Base-by-base conservation (phyloP, 805 yeast species). In the Cyberlindnera xylosilytica region DNA sequence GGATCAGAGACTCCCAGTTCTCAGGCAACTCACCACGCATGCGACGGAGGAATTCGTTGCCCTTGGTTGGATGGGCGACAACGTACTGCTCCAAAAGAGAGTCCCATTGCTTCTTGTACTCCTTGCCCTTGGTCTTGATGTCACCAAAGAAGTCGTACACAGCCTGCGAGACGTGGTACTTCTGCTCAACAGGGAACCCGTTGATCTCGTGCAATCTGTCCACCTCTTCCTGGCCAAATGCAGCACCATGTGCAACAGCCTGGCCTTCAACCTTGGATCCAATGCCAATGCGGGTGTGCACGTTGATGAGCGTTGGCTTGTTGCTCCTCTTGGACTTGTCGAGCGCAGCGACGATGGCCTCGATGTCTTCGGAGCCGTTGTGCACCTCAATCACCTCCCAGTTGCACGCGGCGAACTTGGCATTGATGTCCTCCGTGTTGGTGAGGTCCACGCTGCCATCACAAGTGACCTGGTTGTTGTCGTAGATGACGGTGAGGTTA, bases 381-480 rank as follows among this genome's bases (percentile, higher is more conserved):
- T 73, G 67, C 56, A 93, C 90, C 67, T 76, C 72, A 51, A 85
- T 47, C 31, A 83, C 77, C 72, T 91, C 84, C 98, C 98, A 91
- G 56, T 96, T 97, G 69, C 91, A 93, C 44, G 97, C 76, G 73
- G 82, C 83, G 66, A 85, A 83, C 72, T 97, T 81, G 64, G 73
- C 75, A 54, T 75, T 62, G 41, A 91, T 97, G 64, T 91, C 87
- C 74, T 91, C 98, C 51, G 96, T 87, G 79, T 91, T 90, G 46
- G 97, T 87, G 48, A 81, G 81, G 51, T 78, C 73, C 61, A 95
- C 91, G 70, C 76, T 72, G 75, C 99, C 99, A 66, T 91, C 99
- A 65, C 91, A 91, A 59, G 98, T 84, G 76, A 91, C 90, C 65
- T 82, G 83, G 83, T 91, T 91, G 74, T 89, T 96, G 66, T 91